These are phyloP conservation scores for Eustoma russellianum DNA, from an alignment of 257 asterid species.

Conservation along the genomic window DNA sequence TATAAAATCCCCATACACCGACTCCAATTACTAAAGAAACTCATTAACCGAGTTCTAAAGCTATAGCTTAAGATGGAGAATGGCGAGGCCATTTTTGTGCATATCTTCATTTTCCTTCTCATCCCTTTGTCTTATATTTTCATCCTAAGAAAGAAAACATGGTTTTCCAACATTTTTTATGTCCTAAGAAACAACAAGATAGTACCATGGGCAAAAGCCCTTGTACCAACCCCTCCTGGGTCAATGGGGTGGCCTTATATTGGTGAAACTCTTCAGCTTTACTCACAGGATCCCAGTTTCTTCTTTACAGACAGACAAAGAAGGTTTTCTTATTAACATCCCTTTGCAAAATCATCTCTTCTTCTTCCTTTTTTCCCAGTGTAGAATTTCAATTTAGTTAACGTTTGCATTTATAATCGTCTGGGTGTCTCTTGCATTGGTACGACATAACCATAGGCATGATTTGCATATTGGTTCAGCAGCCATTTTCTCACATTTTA, in stretches of 20 bases:
- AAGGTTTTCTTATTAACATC: constrained; percentile 29
- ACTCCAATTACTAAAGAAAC: too few species aligned
- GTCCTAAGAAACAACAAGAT: constrained; percentile 11
- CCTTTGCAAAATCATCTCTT: too few species aligned
- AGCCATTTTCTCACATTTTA: too few species aligned
- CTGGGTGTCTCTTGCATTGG: neutral
- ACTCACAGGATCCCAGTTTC: constrained; percentile 62
- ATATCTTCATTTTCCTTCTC: constrained; percentile 18
- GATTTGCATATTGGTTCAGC: too few species aligned
- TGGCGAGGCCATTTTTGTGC: constrained; percentile 7
- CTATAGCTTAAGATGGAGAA: constrained; percentile 13
- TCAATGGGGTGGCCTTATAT: constrained; percentile 85
- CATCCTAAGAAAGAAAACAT: neutral
- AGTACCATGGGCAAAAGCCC: constrained; percentile 3
- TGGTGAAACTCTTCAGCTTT: constrained; percentile 81
- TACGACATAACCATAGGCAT: too few species aligned
- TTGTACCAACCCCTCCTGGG: constrained; percentile 63
- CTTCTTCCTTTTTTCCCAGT: neutral
- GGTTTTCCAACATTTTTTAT: constrained; percentile 12
- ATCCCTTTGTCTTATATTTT: constrained; percentile 13
- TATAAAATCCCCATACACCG: too few species aligned
- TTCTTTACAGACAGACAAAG: constrained; percentile 43
- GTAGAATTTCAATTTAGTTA: too few species aligned
- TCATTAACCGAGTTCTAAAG: too few species aligned
- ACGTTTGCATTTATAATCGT: neutral